Conservation (phyloP, 257 asterid genomes). For the Oldenlandia corymbosa region DNA sequence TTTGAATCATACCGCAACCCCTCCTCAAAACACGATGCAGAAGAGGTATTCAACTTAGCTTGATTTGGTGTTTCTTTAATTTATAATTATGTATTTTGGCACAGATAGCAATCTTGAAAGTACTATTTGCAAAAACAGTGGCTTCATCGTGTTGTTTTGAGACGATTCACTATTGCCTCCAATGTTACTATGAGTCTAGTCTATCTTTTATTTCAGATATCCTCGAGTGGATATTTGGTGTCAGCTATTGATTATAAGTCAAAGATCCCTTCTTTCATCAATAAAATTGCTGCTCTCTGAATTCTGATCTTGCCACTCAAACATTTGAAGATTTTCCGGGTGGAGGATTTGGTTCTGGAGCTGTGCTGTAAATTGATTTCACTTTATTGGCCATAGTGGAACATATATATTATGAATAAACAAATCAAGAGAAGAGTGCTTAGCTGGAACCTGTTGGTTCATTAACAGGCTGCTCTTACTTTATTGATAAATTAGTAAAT, state of each 20-base stretch:
- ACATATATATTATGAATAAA: not conserved
- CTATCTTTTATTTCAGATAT: not conserved
- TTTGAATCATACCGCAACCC: constrained; percentile 68
- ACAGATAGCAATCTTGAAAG: not conserved
- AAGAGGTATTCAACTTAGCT: constrained; percentile 55
- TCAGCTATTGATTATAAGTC: not conserved
- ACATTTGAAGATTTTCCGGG: not conserved
- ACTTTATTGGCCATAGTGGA: not conserved
- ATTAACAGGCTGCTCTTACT: not conserved
- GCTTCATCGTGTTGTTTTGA: not conserved
- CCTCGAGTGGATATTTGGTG: not conserved
- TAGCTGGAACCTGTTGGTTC: not conserved
- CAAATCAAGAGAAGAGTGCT: not conserved
- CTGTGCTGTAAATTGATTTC: not conserved
- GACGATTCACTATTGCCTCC: not conserved
- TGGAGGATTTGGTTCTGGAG: not conserved
- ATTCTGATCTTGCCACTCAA: not conserved
- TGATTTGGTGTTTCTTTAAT: not conserved
- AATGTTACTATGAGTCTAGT: not conserved
- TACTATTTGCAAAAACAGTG: not conserved
- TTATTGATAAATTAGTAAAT: not conserved
- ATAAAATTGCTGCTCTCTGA: not conserved
- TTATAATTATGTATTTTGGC: no score
- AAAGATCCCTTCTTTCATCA: not conserved
- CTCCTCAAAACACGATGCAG: constrained; percentile 63